These are phyloP conservation scores for Closterium sp. DNA, from an alignment of 139 green algal genomes.

Conservation along the genomic window DNA sequence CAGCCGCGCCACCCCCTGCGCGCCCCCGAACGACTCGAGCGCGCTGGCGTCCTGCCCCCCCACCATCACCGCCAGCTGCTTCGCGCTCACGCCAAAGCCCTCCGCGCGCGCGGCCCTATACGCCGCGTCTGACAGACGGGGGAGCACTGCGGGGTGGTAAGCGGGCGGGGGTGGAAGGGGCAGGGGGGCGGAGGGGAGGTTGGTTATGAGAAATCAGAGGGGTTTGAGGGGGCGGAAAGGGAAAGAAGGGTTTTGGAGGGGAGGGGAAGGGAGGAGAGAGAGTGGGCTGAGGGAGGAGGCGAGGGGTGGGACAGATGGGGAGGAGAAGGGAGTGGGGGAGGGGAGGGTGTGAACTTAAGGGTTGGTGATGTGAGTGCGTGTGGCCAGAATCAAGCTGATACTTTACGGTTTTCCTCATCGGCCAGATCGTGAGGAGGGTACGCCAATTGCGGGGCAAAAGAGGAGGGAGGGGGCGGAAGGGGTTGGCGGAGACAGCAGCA, in stretches of 20 bases:
- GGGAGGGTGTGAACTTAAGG: background rate
- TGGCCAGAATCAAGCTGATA: background rate
- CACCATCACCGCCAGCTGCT: background rate
- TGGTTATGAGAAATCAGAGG: background rate
- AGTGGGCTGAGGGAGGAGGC: background rate
- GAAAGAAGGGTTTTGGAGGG: background rate
- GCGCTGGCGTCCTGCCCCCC: background rate
- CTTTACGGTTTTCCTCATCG: no score
- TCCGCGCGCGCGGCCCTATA: background rate
- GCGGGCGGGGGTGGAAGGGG: background rate
- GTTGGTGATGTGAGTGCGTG: background rate
- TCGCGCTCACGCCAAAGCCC: slow-evolving; percentile 1
- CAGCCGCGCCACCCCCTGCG: slow-evolving; percentile 1
- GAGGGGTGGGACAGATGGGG: background rate
- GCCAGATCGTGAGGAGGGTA: no score
- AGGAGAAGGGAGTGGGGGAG: background rate
- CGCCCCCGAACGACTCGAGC: background rate
- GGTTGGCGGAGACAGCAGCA: background rate
- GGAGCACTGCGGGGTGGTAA: background rate
- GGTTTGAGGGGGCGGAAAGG: background rate
- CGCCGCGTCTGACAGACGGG: background rate
- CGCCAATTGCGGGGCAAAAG: background rate
- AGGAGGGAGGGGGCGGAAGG: background rate
- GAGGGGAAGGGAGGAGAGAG: background rate
- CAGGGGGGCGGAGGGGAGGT: background rate